Base-by-base conservation (phyloP, 768 basidiomycete genomes). In the Trametopsis cervina region DNA sequence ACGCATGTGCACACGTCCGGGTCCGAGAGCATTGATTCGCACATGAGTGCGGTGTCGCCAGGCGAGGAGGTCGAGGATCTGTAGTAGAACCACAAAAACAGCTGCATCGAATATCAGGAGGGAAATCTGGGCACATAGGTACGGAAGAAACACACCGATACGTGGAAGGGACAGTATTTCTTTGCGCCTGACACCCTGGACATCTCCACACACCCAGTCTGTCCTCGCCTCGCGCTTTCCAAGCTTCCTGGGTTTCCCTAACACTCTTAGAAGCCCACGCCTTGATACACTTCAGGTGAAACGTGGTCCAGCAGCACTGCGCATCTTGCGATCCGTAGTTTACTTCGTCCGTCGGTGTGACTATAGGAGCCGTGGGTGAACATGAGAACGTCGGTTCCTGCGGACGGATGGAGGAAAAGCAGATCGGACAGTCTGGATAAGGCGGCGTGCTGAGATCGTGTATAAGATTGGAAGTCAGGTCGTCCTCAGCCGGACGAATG, bases 361-460 rank as follows among this genome's bases (percentile, higher is more conserved):
- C 53, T 9, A 74, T 66, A 1, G 75, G 69, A n/a, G 71, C 71
- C 0, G 76, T 72, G 2, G 85, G 82, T 7, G 84, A 81, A 63
- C 95, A 97, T 0, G 89, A 92, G 89, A 92, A 94, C 0, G 83
- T 89, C 3, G 79, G 75, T 47, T 95, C 83, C 2, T 77, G 77
- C 2, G 91, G 91, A 26, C 80, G 77, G 36, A 97, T 81, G 0
- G 82, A 53, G 26, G 76, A 78, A 64, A 93, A 93, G 62, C 95
- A 98, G 55, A 85, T 94, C 17, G 80, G 70, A 56, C 89, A 91
- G 58, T 90, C 89, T 0, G 80, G 75, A 53, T 78, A 87, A 2
- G 90, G 88, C 0, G 83, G 76, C 0, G 76, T 77, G 53, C 78
- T 76, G 23, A 93, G 71, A 4, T 75, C 73, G 21, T 75, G 75